These are phyloP conservation scores for Coniochaeta ligniaria DNA, from an alignment of 2,329 filamentous ascomycete species.

Conservation along the genomic window DNA sequence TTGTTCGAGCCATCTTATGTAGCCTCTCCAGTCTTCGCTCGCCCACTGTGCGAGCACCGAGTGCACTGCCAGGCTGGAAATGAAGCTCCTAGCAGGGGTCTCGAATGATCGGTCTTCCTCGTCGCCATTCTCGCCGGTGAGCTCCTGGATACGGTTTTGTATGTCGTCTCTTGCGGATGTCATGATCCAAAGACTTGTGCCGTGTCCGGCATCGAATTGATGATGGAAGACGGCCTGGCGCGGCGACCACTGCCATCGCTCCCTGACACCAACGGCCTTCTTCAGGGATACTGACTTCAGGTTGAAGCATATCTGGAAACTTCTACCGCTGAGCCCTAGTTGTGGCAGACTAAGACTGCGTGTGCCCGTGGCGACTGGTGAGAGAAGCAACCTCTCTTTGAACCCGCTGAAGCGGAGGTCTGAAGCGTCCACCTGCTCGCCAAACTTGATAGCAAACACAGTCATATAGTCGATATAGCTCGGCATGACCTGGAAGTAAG, in stretches of 20 bases:
- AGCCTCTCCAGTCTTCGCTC: constrained; percentile 31
- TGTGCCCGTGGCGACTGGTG: background rate
- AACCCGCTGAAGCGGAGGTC: constrained; percentile 29
- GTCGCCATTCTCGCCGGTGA: constrained; percentile 21
- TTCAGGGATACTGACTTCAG: background rate
- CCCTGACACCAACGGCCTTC: background rate
- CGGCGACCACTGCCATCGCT: constrained; percentile 24
- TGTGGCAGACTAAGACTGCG: constrained; percentile 13
- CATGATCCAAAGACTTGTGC: constrained; percentile 32
- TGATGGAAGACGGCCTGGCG: constrained; percentile 29
- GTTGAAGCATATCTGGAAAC: constrained; percentile 20
- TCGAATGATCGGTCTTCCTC: constrained; percentile 23
- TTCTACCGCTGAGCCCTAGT: constrained; percentile 23
- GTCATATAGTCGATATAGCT: constrained; percentile 28
- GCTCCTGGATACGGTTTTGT: constrained; percentile 19
- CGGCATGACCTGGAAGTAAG: constrained; percentile 31
- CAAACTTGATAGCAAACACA: constrained; percentile 17
- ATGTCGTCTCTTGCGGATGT: constrained; percentile 23
- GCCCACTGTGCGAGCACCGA: constrained; percentile 28
- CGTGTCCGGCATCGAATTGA: constrained; percentile 26
- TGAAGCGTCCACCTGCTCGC: constrained; percentile 17
- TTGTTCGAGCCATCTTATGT: constrained; percentile 30
- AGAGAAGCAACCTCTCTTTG: constrained; percentile 15
- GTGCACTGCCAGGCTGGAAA: constrained; percentile 26
- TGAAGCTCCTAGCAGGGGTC: constrained; percentile 23